Base-by-base conservation (phyloP, 139 green algal genomes). In the Chlamydomonas incerta region DNA sequence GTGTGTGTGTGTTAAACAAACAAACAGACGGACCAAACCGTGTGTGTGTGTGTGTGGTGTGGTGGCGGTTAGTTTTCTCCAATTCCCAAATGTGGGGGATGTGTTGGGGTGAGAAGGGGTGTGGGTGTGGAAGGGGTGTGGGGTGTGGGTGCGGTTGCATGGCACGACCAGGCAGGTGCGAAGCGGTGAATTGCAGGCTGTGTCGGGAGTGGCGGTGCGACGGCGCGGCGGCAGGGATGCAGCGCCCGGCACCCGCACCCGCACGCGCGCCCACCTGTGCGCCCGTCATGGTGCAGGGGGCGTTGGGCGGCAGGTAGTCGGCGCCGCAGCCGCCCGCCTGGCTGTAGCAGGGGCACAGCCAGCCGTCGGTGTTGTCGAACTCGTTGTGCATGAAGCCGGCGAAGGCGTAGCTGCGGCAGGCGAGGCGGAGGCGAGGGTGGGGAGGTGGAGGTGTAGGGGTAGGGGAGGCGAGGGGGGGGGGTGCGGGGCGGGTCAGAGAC, bases 381-480 rank as follows among this genome's bases (percentile, higher is more conserved):
- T 93, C 84, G 55, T 93, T 92, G n/a, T 87, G 62, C 91, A 95
- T 95, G 85, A 95, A 93, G 81, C 90, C 91, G n/a, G 63, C 90
- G 72, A 95, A 95, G 11, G 87, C 55, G 71, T 91, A 94, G 62
- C 85, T 92, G 73, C 90, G 75, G 60, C 24, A 37, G 70, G 70
- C 20, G 24, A 35, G 24, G 73, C 4, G 50, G 35, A 46, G 60
- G 28, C 55, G 28, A 26, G 33, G 68, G 33, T 11, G 50, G 68
- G 66, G 15, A 34, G 23, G 80, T n/a, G n/a, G n/a, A n/a, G n/a
- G n/a, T n/a, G n/a, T n/a, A n/a, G n/a, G n/a, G n/a, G n/a, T n/a
- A n/a, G n/a, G n/a, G n/a, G n/a, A n/a, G n/a, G n/a, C n/a, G n/a
- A n/a, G n/a, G n/a, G n/a, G n/a, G n/a, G n/a, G n/a, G n/a, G n/a